These are phyloP conservation scores for Bipolaris gigantea DNA, from an alignment of 2,329 filamentous ascomycete genomes.

Conservation along the genomic window DNA sequence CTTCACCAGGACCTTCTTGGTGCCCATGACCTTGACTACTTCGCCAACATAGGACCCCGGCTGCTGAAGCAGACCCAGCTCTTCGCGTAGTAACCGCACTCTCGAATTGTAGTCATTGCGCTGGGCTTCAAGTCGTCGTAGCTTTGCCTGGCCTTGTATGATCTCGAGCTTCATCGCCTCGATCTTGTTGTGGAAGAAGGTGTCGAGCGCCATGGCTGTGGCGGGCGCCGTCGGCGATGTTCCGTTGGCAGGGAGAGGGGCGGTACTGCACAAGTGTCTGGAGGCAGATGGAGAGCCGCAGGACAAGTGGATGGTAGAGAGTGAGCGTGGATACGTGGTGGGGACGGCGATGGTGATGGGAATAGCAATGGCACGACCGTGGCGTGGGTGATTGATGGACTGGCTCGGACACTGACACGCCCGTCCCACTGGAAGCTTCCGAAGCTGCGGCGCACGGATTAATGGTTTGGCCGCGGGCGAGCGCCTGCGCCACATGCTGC, in stretches of 20 bases:
- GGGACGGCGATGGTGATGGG: slow-evolving; percentile 5
- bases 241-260: neutral
- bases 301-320: neutral
- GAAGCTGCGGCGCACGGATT: slow-evolving; percentile 15
- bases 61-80: slow-evolving; percentile 93
- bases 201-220: slow-evolving; percentile 92
- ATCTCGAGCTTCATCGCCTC: slow-evolving; percentile 99
- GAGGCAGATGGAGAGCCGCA: neutral
- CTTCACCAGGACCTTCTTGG: slow-evolving; percentile 98
- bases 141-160: slow-evolving; percentile 94
- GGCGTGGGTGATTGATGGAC: slow-evolving; percentile 1
- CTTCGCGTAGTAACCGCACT: slow-evolving; percentile 90
- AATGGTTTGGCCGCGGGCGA: slow-evolving; percentile 14
- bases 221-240: slow-evolving; percentile 28
- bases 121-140: slow-evolving; percentile 94
- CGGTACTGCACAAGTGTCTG: neutral
- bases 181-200: slow-evolving; percentile 99
- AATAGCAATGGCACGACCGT: slow-evolving; percentile 4
- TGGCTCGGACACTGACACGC: slow-evolving; percentile 3
- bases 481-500: neutral
- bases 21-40: slow-evolving; percentile 99
- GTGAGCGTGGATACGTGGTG: neutral
- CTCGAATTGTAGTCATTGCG: slow-evolving; percentile 99
- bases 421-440: slow-evolving; percentile 21
- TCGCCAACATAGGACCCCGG: slow-evolving; percentile 98